Percentiles rank a stretch among this genome's conserved stretches.
phyloP scores from a whole-genome alignment of 495 filamentous ascomycete genomes.

The Daldinia concentrica region DNA sequence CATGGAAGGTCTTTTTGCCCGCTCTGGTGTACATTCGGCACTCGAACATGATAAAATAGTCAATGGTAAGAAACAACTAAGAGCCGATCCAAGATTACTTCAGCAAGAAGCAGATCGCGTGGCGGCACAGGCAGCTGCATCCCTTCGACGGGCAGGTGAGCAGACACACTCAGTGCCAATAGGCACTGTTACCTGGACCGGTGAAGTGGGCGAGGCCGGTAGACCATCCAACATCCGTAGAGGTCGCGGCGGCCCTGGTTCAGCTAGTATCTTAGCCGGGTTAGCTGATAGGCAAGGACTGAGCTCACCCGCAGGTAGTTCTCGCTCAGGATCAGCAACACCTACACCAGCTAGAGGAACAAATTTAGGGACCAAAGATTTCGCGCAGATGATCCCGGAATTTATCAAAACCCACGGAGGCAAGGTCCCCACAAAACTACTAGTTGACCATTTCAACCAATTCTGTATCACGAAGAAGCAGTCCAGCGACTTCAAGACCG shows the following conservation, averaged over 20 bases:
- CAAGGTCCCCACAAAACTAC: slow-evolving; percentile 72
- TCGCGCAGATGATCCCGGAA: slow-evolving; percentile 76
- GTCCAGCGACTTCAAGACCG: slow-evolving; percentile 58
- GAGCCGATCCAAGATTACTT: slow-evolving; percentile 75
- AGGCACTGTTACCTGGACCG: slow-evolving; percentile 95
- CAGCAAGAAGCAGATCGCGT: slow-evolving; percentile 82
- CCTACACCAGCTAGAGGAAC: slow-evolving; percentile 33
- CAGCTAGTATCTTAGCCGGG: slow-evolving; percentile 66
- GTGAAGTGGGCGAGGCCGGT: slow-evolving; percentile 78
- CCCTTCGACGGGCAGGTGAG: slow-evolving; percentile 77
- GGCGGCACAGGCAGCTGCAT: slow-evolving; percentile 77
- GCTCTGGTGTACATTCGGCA: slow-evolving; percentile 82
- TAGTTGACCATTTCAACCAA: slow-evolving; percentile 78
- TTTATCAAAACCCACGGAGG: slow-evolving; percentile 78
- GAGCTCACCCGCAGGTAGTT: slow-evolving; percentile 44
- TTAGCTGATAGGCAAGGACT: slow-evolving; percentile 66
- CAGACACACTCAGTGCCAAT: slow-evolving; percentile 74
- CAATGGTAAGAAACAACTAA: slow-evolving; percentile 66
- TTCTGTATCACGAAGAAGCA: slow-evolving; percentile 57
- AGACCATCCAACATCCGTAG: slow-evolving; percentile 54
- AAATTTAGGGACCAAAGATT: slow-evolving; percentile 60
- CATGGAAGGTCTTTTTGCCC: slow-evolving; percentile 86
- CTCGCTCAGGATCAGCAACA: slow-evolving; percentile 35
- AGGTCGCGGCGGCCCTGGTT: slow-evolving; percentile 55
- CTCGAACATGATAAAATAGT: slow-evolving; percentile 92